Evolutionary conservation across 2,329 filamentous ascomycete species (phyloP), one percentile per base, ranked within the genome.

Genomic region (Paramyrothecium roridum): DNA sequence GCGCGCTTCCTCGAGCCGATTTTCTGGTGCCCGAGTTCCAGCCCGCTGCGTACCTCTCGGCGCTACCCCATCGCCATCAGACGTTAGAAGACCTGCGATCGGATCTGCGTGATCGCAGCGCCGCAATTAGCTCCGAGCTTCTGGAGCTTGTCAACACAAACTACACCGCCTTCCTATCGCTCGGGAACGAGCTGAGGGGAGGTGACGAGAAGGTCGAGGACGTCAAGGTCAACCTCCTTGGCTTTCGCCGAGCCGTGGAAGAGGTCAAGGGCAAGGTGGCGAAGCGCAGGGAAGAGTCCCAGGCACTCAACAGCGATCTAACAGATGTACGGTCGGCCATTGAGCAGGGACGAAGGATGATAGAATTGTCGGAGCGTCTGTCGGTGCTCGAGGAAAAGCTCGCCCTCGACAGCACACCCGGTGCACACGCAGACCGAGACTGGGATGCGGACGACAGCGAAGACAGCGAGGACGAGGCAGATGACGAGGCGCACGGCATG

Each of bases 61-160:
- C 89, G 2, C 81, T 96, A 2, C 85, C 86, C 20, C 87, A 95
- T 68, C 89, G 95, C 2, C 95, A 99, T 71, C 95, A 99, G 72
- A 97, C 93, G 1, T 89, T 99, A 50, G 93, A 96, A 69, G 95
- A 99, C 70, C 80, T 99, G 33, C 90, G 93, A 37, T 77, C 87
- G 6, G 96, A 99, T 67, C 80, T 99, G 17, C 87, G 93, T 48
- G 85, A 92, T 56, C 83, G 96, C 52, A 90, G 87, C 62, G 84
- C 90, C 63, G 82, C 88, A 20, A 87, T 99, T 58, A 90, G 87
- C 65, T 85, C 88, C 59, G 95, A 99, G 75, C 81, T 99, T 3
- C 80, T 99, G 19, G 93, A 97, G 74, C 84, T 99, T 8, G 95
- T 99, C 61, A 99, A 99, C 68, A 84, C 88, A 52, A 96, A 99